Conservation (phyloP, 371 early-diverging fungal species). For the Rhizopus microsporus region DNA sequence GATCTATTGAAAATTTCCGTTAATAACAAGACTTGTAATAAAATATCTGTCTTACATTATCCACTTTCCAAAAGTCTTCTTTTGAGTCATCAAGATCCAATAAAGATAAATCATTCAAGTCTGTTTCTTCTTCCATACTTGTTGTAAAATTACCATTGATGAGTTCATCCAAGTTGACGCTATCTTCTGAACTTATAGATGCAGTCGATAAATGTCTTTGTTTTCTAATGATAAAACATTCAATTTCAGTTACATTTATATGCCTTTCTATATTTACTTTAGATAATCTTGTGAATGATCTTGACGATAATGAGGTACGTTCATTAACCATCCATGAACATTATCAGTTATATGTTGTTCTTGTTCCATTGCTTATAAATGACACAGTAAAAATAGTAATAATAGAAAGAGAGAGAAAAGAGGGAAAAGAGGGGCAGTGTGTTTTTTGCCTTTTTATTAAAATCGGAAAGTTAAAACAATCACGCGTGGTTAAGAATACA, state of each 20-base stretch:
- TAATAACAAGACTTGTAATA: background rate
- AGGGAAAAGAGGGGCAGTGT: background rate
- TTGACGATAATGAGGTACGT: conserved; percentile 22
- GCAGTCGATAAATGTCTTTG: conserved; percentile 39
- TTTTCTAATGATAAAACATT: conserved; percentile 4
- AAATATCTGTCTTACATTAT: conserved; percentile 25
- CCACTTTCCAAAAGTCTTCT: conserved; percentile 51
- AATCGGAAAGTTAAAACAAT: conserved; percentile 17
- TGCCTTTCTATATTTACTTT: too few species aligned
- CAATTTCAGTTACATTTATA: too few species aligned
- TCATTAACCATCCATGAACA: conserved; percentile 28
- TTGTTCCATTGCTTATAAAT: background rate
- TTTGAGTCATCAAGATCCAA: conserved; percentile 50
- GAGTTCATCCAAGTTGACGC: conserved; percentile 44
- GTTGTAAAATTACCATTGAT: conserved; percentile 42
- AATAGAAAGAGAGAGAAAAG: conserved; percentile 3
- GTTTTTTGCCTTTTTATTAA: background rate
- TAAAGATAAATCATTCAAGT: conserved; percentile 37
- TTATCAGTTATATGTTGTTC: conserved; percentile 8
- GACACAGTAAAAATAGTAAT: background rate
- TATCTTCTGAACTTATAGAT: conserved; percentile 46
- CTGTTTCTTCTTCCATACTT: conserved; percentile 47
- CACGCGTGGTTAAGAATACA: conserved; percentile 17
- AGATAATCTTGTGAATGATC: background rate
- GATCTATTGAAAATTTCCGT: background rate